Conservation (phyloP, 2,329 filamentous ascomycete genomes). For the Neofusicoccum ribis region DNA sequence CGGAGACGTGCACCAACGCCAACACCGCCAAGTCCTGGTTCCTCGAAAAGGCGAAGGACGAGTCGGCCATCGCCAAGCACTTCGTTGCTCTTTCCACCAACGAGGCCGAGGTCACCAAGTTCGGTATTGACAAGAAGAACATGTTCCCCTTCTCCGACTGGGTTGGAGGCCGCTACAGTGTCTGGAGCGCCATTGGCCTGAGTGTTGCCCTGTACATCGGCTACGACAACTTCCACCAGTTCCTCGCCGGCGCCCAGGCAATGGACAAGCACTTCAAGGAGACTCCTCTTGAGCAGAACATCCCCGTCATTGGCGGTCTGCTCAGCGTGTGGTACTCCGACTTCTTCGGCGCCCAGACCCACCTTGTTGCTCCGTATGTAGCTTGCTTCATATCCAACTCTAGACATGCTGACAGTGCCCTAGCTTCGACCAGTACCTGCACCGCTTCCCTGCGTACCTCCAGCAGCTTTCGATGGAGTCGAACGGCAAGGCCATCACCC, state of each 20-base stretch:
- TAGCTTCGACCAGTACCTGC: slow-evolving; percentile 97
- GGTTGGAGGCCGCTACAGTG: slow-evolving; percentile 97
- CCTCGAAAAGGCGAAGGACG: slow-evolving; percentile 78
- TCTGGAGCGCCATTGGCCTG: slow-evolving; percentile 97
- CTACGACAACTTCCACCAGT: slow-evolving; percentile 96
- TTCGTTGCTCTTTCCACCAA: slow-evolving; percentile 98
- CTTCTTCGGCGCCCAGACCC: slow-evolving; percentile 97
- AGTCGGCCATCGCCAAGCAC: slow-evolving; percentile 83
- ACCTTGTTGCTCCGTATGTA: slow-evolving; percentile 88
- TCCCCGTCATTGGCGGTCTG: slow-evolving; percentile 86
- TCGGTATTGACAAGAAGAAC: slow-evolving; percentile 97
- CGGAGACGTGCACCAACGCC: slow-evolving; percentile 95
- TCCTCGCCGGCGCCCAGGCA: slow-evolving; percentile 88
- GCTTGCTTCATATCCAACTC: neutral
- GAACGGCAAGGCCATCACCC: slow-evolving; percentile 95
- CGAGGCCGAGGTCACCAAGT: slow-evolving; percentile 92
- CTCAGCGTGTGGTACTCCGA: slow-evolving; percentile 98
- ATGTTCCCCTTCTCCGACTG: slow-evolving; percentile 99
- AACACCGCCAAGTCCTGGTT: slow-evolving; percentile 98
- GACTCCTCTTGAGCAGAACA: slow-evolving; percentile 90
- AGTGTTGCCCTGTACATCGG: slow-evolving; percentile 94
- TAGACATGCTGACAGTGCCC: slow-evolving; percentile 23
- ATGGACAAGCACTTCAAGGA: slow-evolving; percentile 99
- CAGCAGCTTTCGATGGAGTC: slow-evolving; percentile 99
- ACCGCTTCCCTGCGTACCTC: slow-evolving; percentile 98